A percentile compares a stretch with the other conserved stretches of the same genome.
Conservation (phyloP, 2,329 filamentous ascomycete genomes). For the Ilyonectria mors-panacis region DNA sequence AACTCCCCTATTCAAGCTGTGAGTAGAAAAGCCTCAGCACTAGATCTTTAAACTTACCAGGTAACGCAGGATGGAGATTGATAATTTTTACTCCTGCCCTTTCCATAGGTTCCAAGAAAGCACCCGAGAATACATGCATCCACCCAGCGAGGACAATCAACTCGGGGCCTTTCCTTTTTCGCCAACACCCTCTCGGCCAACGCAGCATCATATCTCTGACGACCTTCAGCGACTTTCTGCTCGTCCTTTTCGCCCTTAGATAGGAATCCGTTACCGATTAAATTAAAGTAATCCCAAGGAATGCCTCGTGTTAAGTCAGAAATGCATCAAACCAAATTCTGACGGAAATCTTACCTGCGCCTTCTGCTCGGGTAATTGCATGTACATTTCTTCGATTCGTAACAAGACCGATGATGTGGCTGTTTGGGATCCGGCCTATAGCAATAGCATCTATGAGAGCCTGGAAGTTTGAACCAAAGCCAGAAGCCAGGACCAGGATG, state of each 20-base stretch:
- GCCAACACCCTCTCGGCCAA: conserved; percentile 77
- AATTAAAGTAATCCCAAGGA: conserved; percentile 85
- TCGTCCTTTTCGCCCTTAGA: conserved; percentile 73
- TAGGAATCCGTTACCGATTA: conserved; percentile 78
- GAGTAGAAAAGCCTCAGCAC: neutral
- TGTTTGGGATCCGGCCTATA: conserved; percentile 56
- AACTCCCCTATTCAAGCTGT: conserved; percentile 70
- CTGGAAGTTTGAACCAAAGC: conserved; percentile 85
- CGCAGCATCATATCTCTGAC: conserved; percentile 81
- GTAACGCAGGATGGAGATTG: conserved; percentile 85
- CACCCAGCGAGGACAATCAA: conserved; percentile 87
- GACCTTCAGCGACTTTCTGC: conserved; percentile 66
- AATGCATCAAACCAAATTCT: neutral
- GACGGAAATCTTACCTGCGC: conserved; percentile 55
- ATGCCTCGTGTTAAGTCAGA: conserved; percentile 54
- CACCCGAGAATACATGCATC: conserved; percentile 84
- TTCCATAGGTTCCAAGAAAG: conserved; percentile 79
- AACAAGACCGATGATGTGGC: conserved; percentile 63
- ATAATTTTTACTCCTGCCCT: conserved; percentile 77
- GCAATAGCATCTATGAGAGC: conserved; percentile 72
- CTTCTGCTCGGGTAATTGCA: conserved; percentile 59
- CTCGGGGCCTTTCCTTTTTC: conserved; percentile 70
- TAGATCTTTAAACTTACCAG: conserved; percentile 68
- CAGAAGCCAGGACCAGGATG: conserved; percentile 79
- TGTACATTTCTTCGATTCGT: conserved; percentile 65